Evolutionary conservation across 2,329 filamentous ascomycete genomes (phyloP), one percentile per base, ranked within the genome.

Genomic region (Stagonosporopsis vannaccii): DNA sequence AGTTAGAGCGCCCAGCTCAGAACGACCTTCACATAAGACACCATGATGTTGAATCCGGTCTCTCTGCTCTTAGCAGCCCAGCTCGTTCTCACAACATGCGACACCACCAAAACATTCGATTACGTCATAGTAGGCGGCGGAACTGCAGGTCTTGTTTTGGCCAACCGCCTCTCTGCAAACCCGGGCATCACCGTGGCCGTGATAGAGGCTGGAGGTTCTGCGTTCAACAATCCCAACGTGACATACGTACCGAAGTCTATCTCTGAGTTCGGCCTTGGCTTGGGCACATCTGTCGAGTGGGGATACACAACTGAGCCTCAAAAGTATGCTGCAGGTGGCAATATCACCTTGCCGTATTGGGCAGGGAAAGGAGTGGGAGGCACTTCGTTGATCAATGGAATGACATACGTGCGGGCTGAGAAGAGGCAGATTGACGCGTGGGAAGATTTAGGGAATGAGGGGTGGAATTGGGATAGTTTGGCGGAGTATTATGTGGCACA

Each of bases 291-390:
- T 2, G 74, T 80, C 25, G 78, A 80, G 56, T 81, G 76, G 77
- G 63, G 66, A 2, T 80, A 79, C 41, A 53, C 69, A 49, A 78
- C 73, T 19, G 71, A 63, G 5, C 68, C 70, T 13, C 79, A 81
- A 56, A 72, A 65, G 23, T 77, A 77, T 66, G 73, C 65, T 2
- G 69, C 61, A 8, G 67, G 69, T 23, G 52, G 30, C 4, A 59
- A 41, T 35, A 9, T 51, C n/a, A 44, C 48, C 0, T 61, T 77
- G 30, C 63, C 62, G 4, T 67, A 79, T 41, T 68, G 68, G 48
- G 75, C 76, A n/a, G 79, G 78, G 2, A 80, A 77, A 58, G 78
- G 75, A 0, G 60, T 80, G 2, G 77, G 77, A 39, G 80, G 78
- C 6, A 77, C 77, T 3, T 78, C 75, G 15, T 68, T 71, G 9